Base-by-base conservation (phyloP, 805 yeast species). In the Blastobotrys muscicola region DNA sequence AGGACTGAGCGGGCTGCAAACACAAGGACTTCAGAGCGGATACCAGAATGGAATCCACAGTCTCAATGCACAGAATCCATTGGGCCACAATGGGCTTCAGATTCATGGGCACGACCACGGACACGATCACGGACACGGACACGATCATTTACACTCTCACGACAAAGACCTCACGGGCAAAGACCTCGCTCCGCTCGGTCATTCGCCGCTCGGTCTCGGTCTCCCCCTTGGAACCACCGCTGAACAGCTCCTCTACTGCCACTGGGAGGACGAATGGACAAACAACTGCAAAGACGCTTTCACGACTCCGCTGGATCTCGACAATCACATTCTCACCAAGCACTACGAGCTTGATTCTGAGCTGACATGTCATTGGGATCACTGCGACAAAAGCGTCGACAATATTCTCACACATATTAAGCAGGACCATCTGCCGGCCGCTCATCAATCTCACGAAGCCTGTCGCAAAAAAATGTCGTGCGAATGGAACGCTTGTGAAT, bases 321-420 rank as follows among this genome's bases (percentile, higher is more conserved):
- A 52, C 44, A 49, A 42, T 35, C 62, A 57, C 48, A 42, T 59
- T 23, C 49, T 47, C 37, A 43, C 43, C 16, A 60, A 50, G 45
- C 51, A 45, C 26, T 33, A 32, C 38, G 42, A 26, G 34, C 33
- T 29, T 5, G 31, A 33, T 38, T 8, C 35, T 13, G 41, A 48
- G 13, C 39, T 48, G 16, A 48, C 53, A 7, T 65, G 69, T 42
- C 67, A 61, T 42, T 65, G 70, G 70, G 69, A 65, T 41, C 54
- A 67, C 3, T 65, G 69, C 43, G 59, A 59, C 14, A 60, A 56
- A 20, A 38, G 52, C 42, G 48, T 59, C 34, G 65, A 58, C 30
- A 55, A 59, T 8, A 33, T 55, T 10, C 45, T 57, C 7, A 36
- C 33, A 20, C 62, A 58, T 41, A 49, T 58, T 26, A 55, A 50